These are phyloP conservation scores for Eimeria brunetti DNA, from an alignment of 169 alveolate genomes.

Conservation along the genomic window DNA sequence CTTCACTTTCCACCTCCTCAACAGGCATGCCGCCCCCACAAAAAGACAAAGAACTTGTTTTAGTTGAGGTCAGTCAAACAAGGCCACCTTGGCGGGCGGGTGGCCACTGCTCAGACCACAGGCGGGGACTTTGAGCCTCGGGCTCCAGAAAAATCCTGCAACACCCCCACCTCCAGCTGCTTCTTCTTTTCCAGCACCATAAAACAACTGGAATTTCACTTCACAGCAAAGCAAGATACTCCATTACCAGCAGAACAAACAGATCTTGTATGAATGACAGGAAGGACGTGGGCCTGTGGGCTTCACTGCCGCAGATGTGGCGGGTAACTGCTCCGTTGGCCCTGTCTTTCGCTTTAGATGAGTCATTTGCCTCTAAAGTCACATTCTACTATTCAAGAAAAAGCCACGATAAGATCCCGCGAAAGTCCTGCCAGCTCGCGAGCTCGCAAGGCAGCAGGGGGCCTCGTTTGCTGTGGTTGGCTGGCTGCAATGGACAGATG, in stretches of 20 bases:
- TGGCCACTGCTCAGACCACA: not conserved
- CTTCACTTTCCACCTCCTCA: not conserved
- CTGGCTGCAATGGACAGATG: slow-evolving; percentile 11
- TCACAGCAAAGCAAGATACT: not conserved
- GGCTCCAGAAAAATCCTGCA: slow-evolving; percentile 1
- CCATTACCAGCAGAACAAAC: not conserved
- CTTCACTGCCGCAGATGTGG: not conserved
- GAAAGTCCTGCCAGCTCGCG: not conserved
- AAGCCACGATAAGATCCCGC: not conserved
- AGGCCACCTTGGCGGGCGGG: not conserved
- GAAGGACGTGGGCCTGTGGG: not conserved
- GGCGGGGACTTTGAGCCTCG: not conserved
- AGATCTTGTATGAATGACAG: not conserved
- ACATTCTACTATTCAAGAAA: not conserved
- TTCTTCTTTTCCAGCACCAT: not conserved
- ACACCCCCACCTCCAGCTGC: not conserved
- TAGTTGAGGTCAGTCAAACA: not conserved
- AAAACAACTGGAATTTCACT: not conserved
- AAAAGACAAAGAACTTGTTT: not conserved
- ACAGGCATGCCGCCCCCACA: not conserved
- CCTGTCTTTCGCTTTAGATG: not conserved
- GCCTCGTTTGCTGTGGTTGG: not conserved
- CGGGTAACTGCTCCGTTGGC: not conserved
- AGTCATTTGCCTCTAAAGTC: not conserved
- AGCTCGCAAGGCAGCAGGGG: not conserved